Base-by-base conservation (phyloP, 2,329 filamentous ascomycete species). In the Clathrospora elynae region DNA sequence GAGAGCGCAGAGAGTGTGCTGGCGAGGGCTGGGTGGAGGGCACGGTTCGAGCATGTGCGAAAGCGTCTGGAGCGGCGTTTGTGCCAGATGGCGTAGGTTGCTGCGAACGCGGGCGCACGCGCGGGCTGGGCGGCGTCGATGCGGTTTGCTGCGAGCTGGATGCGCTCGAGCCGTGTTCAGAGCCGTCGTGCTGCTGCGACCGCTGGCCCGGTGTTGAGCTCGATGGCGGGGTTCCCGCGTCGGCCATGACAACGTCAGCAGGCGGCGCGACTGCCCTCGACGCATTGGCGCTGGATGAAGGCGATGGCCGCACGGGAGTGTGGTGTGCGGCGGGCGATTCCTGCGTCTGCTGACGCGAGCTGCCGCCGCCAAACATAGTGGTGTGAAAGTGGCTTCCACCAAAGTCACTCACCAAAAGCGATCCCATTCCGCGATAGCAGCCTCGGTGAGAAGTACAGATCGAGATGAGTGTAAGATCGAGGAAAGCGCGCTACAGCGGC, bases 331-430 rank as follows among this genome's bases (percentile, higher is more conserved):
- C 59, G 41, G 66, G 55, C 33, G 67, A 66, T 31, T 71, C 66
- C 44, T 71, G 68, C 35, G 65, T 43, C 53, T 64, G 62, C 42
- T 71, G 70, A 61, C 76, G 74, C 57, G 71, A 61, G 59, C 70
- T 66, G 59, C 72, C 66, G 55, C 71, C 71, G 70, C 75, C 76
- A 62, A 79, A 74, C 75, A 89, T 86, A 78, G 84, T 87, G 74
- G 78, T 83, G 76, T 83, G 82, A 73, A 86, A 85, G 73, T 83
- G 81, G 73, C 89, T 84, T 71, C 87, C 81, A 73, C 84, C 83
- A 75, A 84, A 84, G 76, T 92, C 88, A 73, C 75, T 76, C 61
- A 82, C 71, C 64, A 82, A 73, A 58, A 83, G 71, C 67, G 80
- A 81, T 75, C 78, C 79, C 81, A 83, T 84, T 68, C 75, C 80